Evolutionary conservation across 1,284 basidiomycete species (phyloP).

Genomic region (Apiotrichum gracile): DNA sequence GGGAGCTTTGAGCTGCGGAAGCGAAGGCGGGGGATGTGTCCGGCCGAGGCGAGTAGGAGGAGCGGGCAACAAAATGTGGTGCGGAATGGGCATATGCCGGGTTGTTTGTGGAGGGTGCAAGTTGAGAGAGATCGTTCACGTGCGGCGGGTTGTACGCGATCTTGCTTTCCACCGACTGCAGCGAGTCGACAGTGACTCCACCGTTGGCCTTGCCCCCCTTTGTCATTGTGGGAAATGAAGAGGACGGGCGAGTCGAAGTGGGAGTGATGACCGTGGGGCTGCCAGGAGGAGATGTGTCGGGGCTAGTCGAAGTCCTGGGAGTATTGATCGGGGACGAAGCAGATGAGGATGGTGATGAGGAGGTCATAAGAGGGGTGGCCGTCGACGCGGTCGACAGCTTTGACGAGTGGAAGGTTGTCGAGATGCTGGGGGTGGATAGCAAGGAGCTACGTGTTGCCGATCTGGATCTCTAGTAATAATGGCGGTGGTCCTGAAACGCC

Average conservation of each 20-base stretch:
- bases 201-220: not conserved
- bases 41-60: not conserved
- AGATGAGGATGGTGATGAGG: not conserved
- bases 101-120: not conserved
- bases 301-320: slow-evolving; percentile 4
- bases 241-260: not conserved
- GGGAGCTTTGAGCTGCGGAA: not conserved
- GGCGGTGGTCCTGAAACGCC: no score
- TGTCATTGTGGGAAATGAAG: not conserved
- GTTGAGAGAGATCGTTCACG: not conserved
- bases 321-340: not conserved
- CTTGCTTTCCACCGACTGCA: not conserved
- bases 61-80: not conserved
- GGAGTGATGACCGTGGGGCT: slow-evolving; percentile 12
- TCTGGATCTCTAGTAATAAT: no score
- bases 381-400: no score
- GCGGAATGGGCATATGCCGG: not conserved
- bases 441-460: no score
- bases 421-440: not conserved
- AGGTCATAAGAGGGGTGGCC: not conserved
- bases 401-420: not conserved
- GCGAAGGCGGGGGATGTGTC: not conserved
- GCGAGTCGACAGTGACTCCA: no score
- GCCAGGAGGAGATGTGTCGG: slow-evolving; percentile 13
- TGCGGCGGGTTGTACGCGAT: not conserved